Base-by-base conservation (phyloP, 2,329 filamentous ascomycete genomes). In the Delphinella strobiligena region DNA sequence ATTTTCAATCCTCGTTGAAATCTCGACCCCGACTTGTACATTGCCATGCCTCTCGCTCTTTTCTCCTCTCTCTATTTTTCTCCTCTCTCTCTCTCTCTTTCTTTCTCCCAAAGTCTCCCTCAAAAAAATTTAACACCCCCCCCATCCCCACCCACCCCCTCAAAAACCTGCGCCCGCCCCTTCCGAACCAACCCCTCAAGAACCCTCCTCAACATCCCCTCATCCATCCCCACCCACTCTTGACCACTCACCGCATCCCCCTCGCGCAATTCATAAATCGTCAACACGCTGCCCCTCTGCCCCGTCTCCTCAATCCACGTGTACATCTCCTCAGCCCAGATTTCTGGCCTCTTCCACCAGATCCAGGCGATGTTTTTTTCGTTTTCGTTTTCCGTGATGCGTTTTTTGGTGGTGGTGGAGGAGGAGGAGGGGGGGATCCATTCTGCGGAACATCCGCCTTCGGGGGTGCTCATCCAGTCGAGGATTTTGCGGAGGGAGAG, bases 61-160 rank as follows among this genome's bases (percentile, higher is more conserved):
- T 14, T 33, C 16, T 10, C 8, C 31, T 8, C 31, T 14, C 9
- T 14, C 31, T 9, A 2, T 33, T 2, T 14, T 33, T 3, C 16
- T 10, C 31, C 15, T 33, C 31, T 33, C 31, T 14, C 31, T 14
- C n/a, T 33, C 9, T 33, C 3, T 8, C 31, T 2, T 3, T 8
- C 31, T 17, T 33, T 14, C 31, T 33, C 31, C 2, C 31, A 33
- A 3, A 3, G n/a, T 17, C 2, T 33, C 31, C 31, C 37, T 79
- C 66, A 95, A 58, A 96, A 96, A 66, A 98, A 96, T 66, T 98
- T 98, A 48, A 96, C 86, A 53, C 91, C 91, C 54, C 83, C 77
- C 45, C 84, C 82, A 56, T 89, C 86, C 22, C 22, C 22, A 1
- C 5, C 14, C 53, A 89, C 87, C 39, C 77, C 75, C 24, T 89